A percentile compares a stretch with the other conserved stretches of the same genome.
These are phyloP conservation scores for Paracamarosporium sp. DNA, from an alignment of 2,329 filamentous ascomycete genomes.

Conservation along the genomic window DNA sequence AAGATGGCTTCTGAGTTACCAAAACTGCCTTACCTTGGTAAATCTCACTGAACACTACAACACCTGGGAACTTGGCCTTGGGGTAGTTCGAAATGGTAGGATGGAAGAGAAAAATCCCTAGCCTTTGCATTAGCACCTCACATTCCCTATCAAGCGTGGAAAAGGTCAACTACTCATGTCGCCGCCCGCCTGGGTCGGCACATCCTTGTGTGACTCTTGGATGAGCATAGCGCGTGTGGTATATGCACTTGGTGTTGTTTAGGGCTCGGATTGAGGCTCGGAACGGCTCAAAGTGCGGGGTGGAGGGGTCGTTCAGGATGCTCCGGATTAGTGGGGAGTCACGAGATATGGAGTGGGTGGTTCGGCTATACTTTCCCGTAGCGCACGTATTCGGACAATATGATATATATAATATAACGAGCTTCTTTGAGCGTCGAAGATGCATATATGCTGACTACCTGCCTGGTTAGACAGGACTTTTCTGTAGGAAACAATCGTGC, in stretches of 20 bases:
- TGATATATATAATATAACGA: background rate
- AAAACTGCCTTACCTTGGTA: slow-evolving; percentile 74
- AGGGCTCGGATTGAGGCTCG: background rate
- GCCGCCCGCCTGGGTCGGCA: slow-evolving; percentile 64
- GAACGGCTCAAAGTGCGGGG: slow-evolving; percentile 8
- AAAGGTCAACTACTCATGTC: slow-evolving; percentile 59
- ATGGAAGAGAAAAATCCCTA: slow-evolving; percentile 90
- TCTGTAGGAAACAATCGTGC: no score
- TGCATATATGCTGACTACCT: no score
- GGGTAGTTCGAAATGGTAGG: slow-evolving; percentile 85
- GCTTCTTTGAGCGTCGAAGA: no score
- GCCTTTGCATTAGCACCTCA: slow-evolving; percentile 1
- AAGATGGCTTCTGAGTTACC: background rate
- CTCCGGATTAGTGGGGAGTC: background rate
- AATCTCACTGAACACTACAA: slow-evolving; percentile 91
- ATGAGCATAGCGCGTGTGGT: slow-evolving; percentile 59
- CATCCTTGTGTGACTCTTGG: slow-evolving; percentile 64
- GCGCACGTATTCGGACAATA: background rate
- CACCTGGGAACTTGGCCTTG: slow-evolving; percentile 86
- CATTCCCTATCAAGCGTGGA: slow-evolving; percentile 1
- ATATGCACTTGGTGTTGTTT: slow-evolving; percentile 1
- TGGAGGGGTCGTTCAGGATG: slow-evolving; percentile 5
- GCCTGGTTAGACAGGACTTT: no score
- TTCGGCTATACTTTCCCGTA: background rate
- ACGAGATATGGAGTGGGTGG: background rate